Evolutionary conservation across 2,329 filamentous ascomycete species (phyloP), one percentile per base, ranked within the genome.

Genomic region (Simplicillium sp.): DNA sequence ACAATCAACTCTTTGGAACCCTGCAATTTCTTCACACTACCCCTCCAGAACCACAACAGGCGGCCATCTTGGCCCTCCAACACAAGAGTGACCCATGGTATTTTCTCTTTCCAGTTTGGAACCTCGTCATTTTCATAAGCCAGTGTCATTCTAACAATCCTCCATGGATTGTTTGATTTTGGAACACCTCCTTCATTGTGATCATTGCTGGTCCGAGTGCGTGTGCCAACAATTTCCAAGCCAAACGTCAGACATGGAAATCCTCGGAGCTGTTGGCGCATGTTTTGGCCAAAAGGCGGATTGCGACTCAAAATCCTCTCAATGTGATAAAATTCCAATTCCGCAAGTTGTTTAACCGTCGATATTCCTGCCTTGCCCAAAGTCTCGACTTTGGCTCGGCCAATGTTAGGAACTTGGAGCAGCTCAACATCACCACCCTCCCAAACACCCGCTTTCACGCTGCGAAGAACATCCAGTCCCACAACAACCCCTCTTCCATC

Each of bases 361-460:
- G 67, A 77, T 40, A 97, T 75, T 1, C 80, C 79, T n/a, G 78
- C 79, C 32, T 73, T 71, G 3, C 78, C 73, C 34, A 97, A 71
- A 56, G 84, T 92, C 31, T 82, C 75, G 47, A 86, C 79, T n/a
- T 77, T 75, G 1, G 81, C 85, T 4, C 78, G 67, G 0, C 92
- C 92, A 45, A 97, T 75, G 3, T 80, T 75, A 1, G 85, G 78
- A 2, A 98, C 72, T 57, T 97, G 90, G 45, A 84, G 83, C 53
- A 98, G 73, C 49, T 96, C 85, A 16, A 83, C 69, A 1, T 85
- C 77, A 2, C 80, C 84, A 29, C 84, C 80, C 53, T 98, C 92
- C 92, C 89, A 95, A 1, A 71, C 68, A 2, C 74, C 76, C 2
- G 88, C 84, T 16, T 77, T 74, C 39, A 97, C 64, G 48, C 86